These are phyloP conservation scores for Ottelia alismoides DNA, from an alignment of 106 monocot species.

Conservation along the genomic window DNA sequence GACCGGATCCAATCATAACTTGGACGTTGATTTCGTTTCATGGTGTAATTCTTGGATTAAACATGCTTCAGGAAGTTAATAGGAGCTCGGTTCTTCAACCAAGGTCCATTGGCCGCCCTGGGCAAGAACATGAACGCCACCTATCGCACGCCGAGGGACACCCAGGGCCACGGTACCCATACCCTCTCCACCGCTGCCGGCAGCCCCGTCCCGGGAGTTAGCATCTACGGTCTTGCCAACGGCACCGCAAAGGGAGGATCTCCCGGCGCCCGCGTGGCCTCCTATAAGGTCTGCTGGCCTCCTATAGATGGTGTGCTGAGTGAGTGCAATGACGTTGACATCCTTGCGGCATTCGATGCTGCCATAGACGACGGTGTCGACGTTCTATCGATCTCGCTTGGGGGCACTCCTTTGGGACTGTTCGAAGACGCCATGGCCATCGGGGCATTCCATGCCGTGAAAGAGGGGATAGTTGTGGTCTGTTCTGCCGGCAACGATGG, in stretches of 20 bases:
- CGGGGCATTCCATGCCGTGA: slow-evolving; percentile 16
- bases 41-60: too few species aligned
- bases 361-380: slow-evolving; percentile 64
- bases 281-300: slow-evolving; percentile 62
- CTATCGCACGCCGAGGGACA: slow-evolving; percentile 20
- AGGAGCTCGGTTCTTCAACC: slow-evolving; percentile 47
- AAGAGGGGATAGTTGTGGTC: slow-evolving; percentile 5
- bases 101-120: slow-evolving; percentile 1
- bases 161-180: slow-evolving; percentile 63
- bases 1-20: too few species aligned
- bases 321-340: slow-evolving; percentile 47
- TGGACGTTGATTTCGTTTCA: too few species aligned
- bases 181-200: slow-evolving; percentile 69
- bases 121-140: background rate
- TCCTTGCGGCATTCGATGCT: slow-evolving; percentile 43
- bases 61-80: slow-evolving; percentile 48
- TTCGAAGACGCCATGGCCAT: slow-evolving; percentile 9
- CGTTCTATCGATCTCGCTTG: slow-evolving; percentile 49
- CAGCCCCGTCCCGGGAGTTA: slow-evolving; percentile 30
- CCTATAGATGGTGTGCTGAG: slow-evolving; percentile 10
- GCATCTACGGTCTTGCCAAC: slow-evolving; percentile 34
- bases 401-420: background rate
- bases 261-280: slow-evolving; percentile 38
- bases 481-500: slow-evolving; percentile 15
- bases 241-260: slow-evolving; percentile 68